phyloP scores from a whole-genome alignment of 2,329 filamentous ascomycete species.

The Botrytis elliptica region DNA sequence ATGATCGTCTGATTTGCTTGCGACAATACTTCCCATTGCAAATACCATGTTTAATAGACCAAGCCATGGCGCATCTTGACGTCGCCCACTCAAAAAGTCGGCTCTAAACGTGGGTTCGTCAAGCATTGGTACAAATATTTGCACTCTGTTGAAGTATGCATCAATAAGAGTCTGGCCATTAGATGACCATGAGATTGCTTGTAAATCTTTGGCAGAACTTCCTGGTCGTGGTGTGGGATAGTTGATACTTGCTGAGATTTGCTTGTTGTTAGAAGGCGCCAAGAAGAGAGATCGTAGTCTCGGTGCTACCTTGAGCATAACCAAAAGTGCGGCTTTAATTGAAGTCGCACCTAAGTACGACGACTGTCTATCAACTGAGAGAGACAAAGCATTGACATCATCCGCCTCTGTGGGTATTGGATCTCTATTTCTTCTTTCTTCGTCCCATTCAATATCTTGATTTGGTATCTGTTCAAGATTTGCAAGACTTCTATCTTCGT shows the following conservation, averaged over 20 bases:
- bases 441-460: slow-evolving; percentile 65
- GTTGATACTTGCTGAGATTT: slow-evolving; percentile 30
- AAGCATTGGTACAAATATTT: slow-evolving; percentile 70
- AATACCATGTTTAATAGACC: slow-evolving; percentile 74
- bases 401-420: slow-evolving; percentile 64
- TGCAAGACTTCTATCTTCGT: slow-evolving; percentile 46
- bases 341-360: slow-evolving; percentile 74
- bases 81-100: slow-evolving; percentile 60
- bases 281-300: slow-evolving; percentile 49
- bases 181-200: slow-evolving; percentile 54
- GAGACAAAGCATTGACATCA: slow-evolving; percentile 68
- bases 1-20: slow-evolving; percentile 59
- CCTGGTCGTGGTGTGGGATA: slow-evolving; percentile 38
- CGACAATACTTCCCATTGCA: slow-evolving; percentile 70
- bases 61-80: slow-evolving; percentile 68
- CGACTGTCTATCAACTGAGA: slow-evolving; percentile 54
- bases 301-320: slow-evolving; percentile 58
- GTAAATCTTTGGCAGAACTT: slow-evolving; percentile 39
- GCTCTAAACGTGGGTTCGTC: slow-evolving; percentile 70
- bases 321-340: slow-evolving; percentile 70
- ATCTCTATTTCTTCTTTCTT: slow-evolving; percentile 55
- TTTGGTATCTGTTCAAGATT: slow-evolving; percentile 68
- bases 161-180: slow-evolving; percentile 69
- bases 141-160: slow-evolving; percentile 73
- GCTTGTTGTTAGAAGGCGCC: slow-evolving; percentile 35